Evolutionary conservation across 106 monocot species (phyloP), one percentile per base, ranked within the genome.

Genomic region (Dendrobium catenatum): DNA sequence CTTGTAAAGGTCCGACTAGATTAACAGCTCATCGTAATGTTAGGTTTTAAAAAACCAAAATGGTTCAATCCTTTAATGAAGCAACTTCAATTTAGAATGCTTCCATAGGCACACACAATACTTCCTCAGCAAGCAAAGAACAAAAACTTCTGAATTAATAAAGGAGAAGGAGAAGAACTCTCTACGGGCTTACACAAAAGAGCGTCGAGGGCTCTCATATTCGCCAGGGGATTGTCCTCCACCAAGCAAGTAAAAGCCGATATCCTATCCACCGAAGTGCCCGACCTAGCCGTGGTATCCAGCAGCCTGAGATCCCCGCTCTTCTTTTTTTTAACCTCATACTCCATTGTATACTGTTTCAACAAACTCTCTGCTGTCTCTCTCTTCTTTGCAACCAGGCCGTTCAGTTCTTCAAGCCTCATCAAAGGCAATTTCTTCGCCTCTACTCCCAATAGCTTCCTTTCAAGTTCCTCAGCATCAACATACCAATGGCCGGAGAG

Each of bases 201-300:
- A 0, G 88, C 88, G 77, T 97, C 96, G 0, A 97, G 85, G 1
- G 96, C 81, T 81, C 92, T 85, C 54, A 90, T 51, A 29, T 94
- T 97, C 0, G 96, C 96, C 24, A 97, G 88, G 2, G 96, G 94
- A 79, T 97, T 94, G 58, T 97, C 96, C 75, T 92, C 94, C 78
- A 97, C 88, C 41, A 97, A 82, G 51, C 94, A 94, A 4, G 92
- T 89, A 68, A 97, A 90, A 2, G 94, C 96, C 0, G 92, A 88
- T 2, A 94, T 90, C 82, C 88, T 94, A 80, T 97, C 96, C n/a
- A 83, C 76, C 11, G 96, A 92, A 2, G 96, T 97, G 26, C 96
- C 96, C 0, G 92, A 86, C 82, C 86, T 87, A 5, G 92, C 87
- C 0, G 94, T 89, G 67, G 70, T 82, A 68, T 90, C 89, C 22